Conservation (phyloP, 306 rosid species). For the Luffa acutangula region DNA sequence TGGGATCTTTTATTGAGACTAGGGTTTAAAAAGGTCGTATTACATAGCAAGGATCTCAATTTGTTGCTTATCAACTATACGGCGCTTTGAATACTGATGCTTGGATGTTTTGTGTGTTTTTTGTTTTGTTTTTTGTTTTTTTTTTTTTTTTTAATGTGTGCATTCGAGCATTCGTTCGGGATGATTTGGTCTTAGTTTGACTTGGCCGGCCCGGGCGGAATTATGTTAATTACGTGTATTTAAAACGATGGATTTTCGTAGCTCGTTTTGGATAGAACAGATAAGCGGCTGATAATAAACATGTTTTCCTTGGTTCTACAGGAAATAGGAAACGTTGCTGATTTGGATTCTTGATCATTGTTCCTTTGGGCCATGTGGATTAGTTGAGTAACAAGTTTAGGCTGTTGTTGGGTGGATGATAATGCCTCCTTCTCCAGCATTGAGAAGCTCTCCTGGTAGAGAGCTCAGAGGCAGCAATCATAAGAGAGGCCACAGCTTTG, state of each 20-base stretch:
- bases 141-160: slow-evolving; percentile 13
- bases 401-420: slow-evolving; percentile 20
- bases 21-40: slow-evolving; percentile 34
- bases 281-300: not conserved
- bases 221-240: not conserved
- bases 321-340: not conserved
- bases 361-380: slow-evolving; percentile 18
- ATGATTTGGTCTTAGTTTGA: slow-evolving; percentile 29
- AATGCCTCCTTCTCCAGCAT: slow-evolving; percentile 77
- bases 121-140: not conserved
- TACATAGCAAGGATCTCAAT: slow-evolving; percentile 11
- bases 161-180: slow-evolving; percentile 9
- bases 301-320: not conserved
- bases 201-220: slow-evolving; percentile 18
- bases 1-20: slow-evolving; percentile 23
- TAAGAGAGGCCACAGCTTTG: slow-evolving; percentile 67
- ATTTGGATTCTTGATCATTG: not conserved
- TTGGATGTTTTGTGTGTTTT: slow-evolving; percentile 26
- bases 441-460: slow-evolving; percentile 64
- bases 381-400: slow-evolving; percentile 13
- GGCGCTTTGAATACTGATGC: slow-evolving; percentile 18
- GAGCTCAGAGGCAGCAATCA: slow-evolving; percentile 47
- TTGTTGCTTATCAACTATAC: slow-evolving; percentile 13
- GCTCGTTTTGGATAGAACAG: not conserved
- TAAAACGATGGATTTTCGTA: not conserved